Conservation (phyloP, 176 grass and related monocot genomes). For the Paspalum vaginatum region DNA sequence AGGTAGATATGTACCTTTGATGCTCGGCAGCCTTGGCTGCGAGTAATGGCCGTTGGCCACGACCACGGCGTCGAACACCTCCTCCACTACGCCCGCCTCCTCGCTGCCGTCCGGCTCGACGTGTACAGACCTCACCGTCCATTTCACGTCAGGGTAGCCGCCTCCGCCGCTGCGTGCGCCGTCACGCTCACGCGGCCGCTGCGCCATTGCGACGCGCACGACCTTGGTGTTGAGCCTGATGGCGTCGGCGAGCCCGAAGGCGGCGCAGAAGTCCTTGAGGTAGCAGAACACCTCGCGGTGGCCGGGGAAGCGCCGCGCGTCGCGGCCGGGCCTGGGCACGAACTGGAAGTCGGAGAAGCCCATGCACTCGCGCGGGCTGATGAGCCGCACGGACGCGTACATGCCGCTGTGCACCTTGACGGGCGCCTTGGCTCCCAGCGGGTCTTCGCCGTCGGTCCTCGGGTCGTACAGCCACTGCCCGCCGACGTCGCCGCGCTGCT, state of each 20-base stretch:
- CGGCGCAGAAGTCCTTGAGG: conserved; percentile 17
- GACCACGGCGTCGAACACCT: conserved; percentile 51
- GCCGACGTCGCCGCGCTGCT: neutral
- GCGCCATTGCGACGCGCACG: neutral
- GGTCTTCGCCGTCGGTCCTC: neutral
- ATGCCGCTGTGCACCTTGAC: conserved; percentile 31
- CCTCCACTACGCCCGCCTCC: neutral
- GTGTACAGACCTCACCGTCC: neutral
- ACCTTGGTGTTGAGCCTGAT: conserved; percentile 15
- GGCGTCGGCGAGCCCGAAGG: neutral
- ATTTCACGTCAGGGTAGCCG: neutral
- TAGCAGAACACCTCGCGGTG: neutral
- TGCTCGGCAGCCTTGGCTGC: conserved; percentile 34
- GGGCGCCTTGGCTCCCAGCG: neutral
- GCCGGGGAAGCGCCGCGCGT: neutral
- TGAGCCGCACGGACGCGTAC: conserved; percentile 29
- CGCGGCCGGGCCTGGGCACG: neutral
- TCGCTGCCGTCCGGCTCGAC: neutral
- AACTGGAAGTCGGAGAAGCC: conserved; percentile 25
- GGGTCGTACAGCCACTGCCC: neutral
- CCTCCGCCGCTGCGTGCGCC: neutral
- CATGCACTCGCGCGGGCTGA: neutral
- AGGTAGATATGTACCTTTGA: neutral
- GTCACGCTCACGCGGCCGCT: neutral
- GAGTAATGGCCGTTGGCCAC: conserved; percentile 38